Percentiles rank a stretch among this genome's conserved stretches.
phyloP scores from a whole-genome alignment of 257 asterid genomes.

The Rhazya stricta region DNA sequence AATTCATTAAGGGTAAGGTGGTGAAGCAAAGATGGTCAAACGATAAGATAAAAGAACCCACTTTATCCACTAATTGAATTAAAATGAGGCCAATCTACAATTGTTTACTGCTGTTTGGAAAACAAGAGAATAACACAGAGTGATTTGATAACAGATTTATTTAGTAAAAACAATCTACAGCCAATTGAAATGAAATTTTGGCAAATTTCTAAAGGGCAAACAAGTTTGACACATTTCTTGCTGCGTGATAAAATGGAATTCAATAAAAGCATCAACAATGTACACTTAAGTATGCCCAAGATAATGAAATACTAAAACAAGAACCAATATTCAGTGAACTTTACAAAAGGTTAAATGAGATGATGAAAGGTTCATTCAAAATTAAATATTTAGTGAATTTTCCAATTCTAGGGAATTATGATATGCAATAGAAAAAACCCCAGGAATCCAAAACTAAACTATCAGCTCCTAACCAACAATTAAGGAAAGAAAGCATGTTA shows the following conservation, averaged over 20 bases:
- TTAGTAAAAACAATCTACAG: not conserved
- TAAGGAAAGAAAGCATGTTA: no score
- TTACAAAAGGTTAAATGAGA: no score
- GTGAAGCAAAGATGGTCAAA: not conserved
- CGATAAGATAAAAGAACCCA: no score
- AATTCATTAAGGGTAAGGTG: not conserved
- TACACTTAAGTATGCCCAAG: no score
- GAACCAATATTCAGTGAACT: no score
- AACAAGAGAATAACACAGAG: not conserved
- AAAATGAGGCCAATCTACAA: not conserved
- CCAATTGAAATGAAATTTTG: not conserved
- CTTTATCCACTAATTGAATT: not conserved
- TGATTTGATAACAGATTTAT: not conserved
- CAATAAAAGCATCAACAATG: not conserved
- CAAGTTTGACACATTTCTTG: not conserved
- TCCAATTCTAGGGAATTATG: no score
- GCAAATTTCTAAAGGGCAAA: not conserved
- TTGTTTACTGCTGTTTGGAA: not conserved
- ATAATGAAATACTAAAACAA: no score
- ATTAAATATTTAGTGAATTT: no score
- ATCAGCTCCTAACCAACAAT: no score
- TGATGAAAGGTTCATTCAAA: no score
- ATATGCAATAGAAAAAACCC: no score
- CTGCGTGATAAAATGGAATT: not conserved
- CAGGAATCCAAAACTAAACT: no score